Base-by-base conservation (phyloP, 2,329 filamentous ascomycete species). In the Nigrograna mackinnonii region DNA sequence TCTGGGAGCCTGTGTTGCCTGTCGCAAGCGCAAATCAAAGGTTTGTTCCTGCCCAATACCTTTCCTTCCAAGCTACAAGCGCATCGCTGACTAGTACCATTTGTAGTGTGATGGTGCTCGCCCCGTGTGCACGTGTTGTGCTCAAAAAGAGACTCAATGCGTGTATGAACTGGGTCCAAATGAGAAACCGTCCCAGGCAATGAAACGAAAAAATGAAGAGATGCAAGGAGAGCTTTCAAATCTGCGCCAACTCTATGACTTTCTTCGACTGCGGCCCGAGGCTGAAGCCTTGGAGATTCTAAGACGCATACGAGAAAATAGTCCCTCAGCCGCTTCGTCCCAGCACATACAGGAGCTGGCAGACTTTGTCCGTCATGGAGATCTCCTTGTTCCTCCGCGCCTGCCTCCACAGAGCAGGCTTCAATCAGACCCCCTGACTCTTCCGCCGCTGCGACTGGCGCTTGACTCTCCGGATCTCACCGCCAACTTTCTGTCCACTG, bases 121-220 rank as follows among this genome's bases (percentile, higher is more conserved):
- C 32, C 62, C 62, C 4, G 30, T 57, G 4, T 66, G 62, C 39
- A 58, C 57, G 3, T 66, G 62, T 44, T 66, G 62, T 41, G 33
- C 50, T 13, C 62, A 64, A 26, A 66, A 66, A 39, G 59, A 63
- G 18, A 63, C 62, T 2, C 43, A 55, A 20, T 66, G 62, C 37
- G 31, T 63, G 16, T 66, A 64, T 42, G 62, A 66, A 40, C 46
- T 66, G n/a, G 60, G 62, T 2, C 62, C 62, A 17, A 64, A 66
- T 36, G 62, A 66, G 37, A 64, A 63, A 43, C 62, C 62, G 6
- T 64, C 58, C 1, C 62, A 66, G 49, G 62, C 62, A 12, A 64
- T 64, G 58, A 66, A 66, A 43, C 52, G 62, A 11, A 64, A 64
- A 39, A 64, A 66, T 21, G 62, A 66, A 34, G 62, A 66, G 39